Evolutionary conservation across 257 asterid species (phyloP), one percentile per base, ranked within the genome.

Genomic region (Lycium ferocissimum): DNA sequence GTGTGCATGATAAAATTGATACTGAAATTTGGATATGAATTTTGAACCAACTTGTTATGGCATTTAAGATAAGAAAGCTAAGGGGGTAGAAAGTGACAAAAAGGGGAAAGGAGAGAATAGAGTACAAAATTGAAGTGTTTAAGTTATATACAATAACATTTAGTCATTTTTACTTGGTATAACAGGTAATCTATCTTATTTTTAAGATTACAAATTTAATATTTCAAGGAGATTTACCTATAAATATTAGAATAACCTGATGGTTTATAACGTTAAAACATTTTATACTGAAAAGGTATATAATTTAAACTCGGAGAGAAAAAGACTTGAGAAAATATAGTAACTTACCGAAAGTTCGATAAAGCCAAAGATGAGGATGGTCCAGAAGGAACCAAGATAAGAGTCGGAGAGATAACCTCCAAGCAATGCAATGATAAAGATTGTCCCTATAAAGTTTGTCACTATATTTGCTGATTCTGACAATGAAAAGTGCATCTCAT

Each of bases 361-460:
- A 67, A 94, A 92, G 86, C 89, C 99, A 79, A 94, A 95, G 90
- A 95, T 91, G 91, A 96, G 95, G 86, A 91, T 92, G 84, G 98
- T 95, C 99, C 98, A 94, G 86, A 93, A 96, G 85, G 98, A 95
- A 15, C 98, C 98, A 63, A 96, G 99, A 88, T 89, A 90, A 71
- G 98, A 94, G 81, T 96, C 98, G 12, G 99, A 95, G 83, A 96
- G 95, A 87, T 93, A 94, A 80, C 99, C 99, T 3, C 99, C 98
- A 81, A 96, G 83, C 7, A 96, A 94, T 7, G 98, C 88, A 38
- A 95, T 90, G 66, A 96, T 83, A 93, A 96, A 96, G 75, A 96
- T 84, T 2, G 98, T 94, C 20, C 99, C 99, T 8, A 96, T 76
- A 72, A 95, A 96, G 91, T 96, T 96, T 3, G 99, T 96, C 86